Evolutionary conservation across 768 basidiomycete species (phyloP).

Genomic region (Mycena venus): DNA sequence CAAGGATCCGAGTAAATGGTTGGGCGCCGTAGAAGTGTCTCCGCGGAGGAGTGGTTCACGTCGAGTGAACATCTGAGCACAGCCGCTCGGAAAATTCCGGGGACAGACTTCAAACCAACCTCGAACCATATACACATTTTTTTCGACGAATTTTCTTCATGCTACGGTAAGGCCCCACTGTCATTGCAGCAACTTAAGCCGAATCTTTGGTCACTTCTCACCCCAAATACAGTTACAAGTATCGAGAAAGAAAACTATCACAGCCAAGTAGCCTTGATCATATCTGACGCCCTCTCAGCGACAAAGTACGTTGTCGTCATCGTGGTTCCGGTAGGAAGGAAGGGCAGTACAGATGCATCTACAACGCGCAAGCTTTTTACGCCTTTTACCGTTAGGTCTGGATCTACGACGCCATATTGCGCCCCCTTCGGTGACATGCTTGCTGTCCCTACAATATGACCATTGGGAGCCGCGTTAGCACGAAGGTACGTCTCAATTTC

Average conservation of each 20-base stretch:
- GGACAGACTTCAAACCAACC: too few species aligned
- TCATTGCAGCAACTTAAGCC: too few species aligned
- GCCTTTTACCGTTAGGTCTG: not conserved
- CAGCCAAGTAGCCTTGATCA: conserved; percentile 27
- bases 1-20: too few species aligned
- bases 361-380: not conserved
- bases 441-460: conserved; percentile 20
- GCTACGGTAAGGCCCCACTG: too few species aligned
- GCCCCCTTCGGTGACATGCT: conserved; percentile 28
- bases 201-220: too few species aligned
- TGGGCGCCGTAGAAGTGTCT: too few species aligned
- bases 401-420: conserved; percentile 27
- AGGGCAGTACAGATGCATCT: conserved; percentile 2
- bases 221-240: not conserved
- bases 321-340: conserved; percentile 18
- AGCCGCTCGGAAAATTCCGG: too few species aligned
- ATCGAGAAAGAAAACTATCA: not conserved
- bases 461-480: conserved; percentile 4
- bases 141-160: too few species aligned
- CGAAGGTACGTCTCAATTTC: conserved; percentile 14
- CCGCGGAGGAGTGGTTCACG: too few species aligned
- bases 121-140: too few species aligned
- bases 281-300: conserved; percentile 33
- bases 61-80: too few species aligned
- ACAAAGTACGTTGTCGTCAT: conserved; percentile 32